A percentile compares a stretch with the other conserved stretches of the same genome.
These are phyloP conservation scores for Arabis alpina DNA, from an alignment of 345 rosid species.

Conservation along the genomic window DNA sequence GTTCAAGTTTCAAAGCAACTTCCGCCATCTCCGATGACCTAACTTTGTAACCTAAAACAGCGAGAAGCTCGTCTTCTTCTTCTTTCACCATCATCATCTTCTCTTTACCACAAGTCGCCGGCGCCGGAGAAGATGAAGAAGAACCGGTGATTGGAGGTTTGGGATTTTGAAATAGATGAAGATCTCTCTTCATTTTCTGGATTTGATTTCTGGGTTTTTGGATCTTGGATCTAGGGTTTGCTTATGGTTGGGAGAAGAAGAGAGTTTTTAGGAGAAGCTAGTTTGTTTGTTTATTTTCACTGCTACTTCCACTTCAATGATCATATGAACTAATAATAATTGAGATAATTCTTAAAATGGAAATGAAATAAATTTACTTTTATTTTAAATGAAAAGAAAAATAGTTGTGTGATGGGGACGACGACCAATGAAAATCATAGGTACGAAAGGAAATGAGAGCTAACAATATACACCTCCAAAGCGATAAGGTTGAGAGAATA, in stretches of 20 bases:
- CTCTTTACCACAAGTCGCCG: constrained; percentile 38
- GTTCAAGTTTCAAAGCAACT: constrained; percentile 85
- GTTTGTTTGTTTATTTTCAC: constrained; percentile 47
- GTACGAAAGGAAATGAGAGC: constrained; percentile 31
- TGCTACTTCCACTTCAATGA: constrained; percentile 53
- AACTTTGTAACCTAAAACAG: constrained; percentile 75
- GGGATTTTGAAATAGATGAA: constrained; percentile 45
- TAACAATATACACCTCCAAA: constrained; percentile 43
- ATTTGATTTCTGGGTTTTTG: too few relatives aligned
- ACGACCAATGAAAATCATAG: constrained; percentile 45
- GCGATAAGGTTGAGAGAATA: constrained; percentile 44
- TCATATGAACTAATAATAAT: constrained; percentile 18
- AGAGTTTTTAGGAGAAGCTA: constrained; percentile 39
- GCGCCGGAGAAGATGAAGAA: constrained; percentile 21
- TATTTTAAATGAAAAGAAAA: constrained; percentile 2
- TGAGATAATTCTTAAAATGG: background rate
- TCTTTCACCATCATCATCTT: constrained; percentile 57
- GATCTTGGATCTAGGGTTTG: constrained; percentile 30
- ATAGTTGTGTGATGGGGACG: constrained; percentile 63
- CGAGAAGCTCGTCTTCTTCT: constrained; percentile 63
- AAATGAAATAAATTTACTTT: background rate
- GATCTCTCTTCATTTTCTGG: constrained; percentile 58
- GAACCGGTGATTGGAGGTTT: constrained; percentile 20
- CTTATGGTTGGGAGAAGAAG: constrained; percentile 28
- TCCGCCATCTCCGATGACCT: constrained; percentile 81